Evolutionary conservation across 2,329 filamentous ascomycete genomes (phyloP), one percentile per base, ranked within the genome.

Genomic region (Pseudogymnoascus sp.): DNA sequence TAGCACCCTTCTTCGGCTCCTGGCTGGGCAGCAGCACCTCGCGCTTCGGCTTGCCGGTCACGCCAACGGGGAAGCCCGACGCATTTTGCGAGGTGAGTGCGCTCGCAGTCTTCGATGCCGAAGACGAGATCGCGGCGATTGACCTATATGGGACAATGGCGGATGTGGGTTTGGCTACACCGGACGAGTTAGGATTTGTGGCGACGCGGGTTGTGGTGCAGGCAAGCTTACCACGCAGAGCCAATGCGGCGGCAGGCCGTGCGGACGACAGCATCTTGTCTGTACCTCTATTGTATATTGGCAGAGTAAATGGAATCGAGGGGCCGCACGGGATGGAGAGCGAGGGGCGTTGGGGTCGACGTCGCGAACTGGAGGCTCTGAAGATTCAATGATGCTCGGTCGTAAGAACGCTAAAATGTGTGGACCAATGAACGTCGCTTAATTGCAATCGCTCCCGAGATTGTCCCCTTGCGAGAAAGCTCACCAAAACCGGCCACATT

Each of bases 11-110:
- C 75, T 87, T 90, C 66, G 81, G 81, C 75, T 91, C 87, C 77
- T 95, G 86, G 74, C 88, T 92, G 66, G 88, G 79, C 63, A 94
- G 80, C 65, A 84, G 86, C 62, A 94, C 89, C 76, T 93, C 88
- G 72, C 82, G 83, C 69, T 85, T 83, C 68, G 78, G 67, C 64
- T 73, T 77, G 33, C 72, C 72, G 41, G 72, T 75, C 35, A 77
- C 68, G 22, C 67, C 64, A 70, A 81, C 81, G 71, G 76, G 80
- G 73, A 71, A 85, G 68, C 76, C 82, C 73, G 72, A 72, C 63
- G 80, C 78, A 62, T 78, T 78, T 71, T 83, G 78, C 68, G 81
- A 77, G 64, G 80, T 75, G 61, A 82, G 70, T 64, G 80, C 77
- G 59, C 80, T 80, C 64, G 88, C 87, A 71, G 84, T 78, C 67